Evolutionary conservation across 768 basidiomycete species (phyloP).

Genomic region (Hygrocybe coccinea): DNA sequence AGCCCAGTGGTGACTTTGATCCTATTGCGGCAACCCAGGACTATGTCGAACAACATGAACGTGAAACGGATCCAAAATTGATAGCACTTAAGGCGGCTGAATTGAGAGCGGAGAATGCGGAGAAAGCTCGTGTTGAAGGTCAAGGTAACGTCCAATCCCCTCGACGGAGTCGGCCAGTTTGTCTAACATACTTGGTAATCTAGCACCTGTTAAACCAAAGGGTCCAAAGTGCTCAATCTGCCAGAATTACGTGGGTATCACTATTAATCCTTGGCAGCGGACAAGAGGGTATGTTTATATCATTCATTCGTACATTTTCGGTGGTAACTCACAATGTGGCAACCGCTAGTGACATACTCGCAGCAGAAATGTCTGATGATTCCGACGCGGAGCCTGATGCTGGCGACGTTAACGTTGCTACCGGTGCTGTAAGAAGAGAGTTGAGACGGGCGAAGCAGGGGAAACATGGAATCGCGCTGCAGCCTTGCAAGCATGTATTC

Average conservation of each 20-base stretch:
- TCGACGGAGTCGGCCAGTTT: too few relatives aligned
- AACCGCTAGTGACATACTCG: conserved; percentile 12
- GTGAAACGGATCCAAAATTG: conserved; percentile 11
- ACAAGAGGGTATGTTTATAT: conserved; percentile 9
- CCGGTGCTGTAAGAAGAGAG: not conserved
- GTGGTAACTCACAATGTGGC: not conserved
- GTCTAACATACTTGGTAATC: not conserved
- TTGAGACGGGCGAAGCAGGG: conserved; percentile 1
- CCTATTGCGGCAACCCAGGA: too few relatives aligned
- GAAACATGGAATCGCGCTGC: conserved; percentile 16
- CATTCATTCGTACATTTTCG: not conserved
- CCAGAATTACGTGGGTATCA: conserved; percentile 14
- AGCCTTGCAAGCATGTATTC: conserved; percentile 19
- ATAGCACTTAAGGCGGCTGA: conserved; percentile 6
- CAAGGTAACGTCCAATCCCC: too few relatives aligned
- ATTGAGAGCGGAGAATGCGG: conserved; percentile 8
- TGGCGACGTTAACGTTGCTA: not conserved
- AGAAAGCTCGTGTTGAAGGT: conserved; percentile 9
- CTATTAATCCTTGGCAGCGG: conserved; percentile 19
- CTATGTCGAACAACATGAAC: not conserved
- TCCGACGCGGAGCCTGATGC: conserved; percentile 13
- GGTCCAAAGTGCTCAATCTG: conserved; percentile 17
- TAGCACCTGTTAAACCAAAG: conserved; percentile 4
- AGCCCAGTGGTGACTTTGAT: too few relatives aligned
- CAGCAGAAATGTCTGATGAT: conserved; percentile 15